Evolutionary conservation across 2,329 filamentous ascomycete genomes (phyloP).

Genomic region (Aspergillus thermomutatus): DNA sequence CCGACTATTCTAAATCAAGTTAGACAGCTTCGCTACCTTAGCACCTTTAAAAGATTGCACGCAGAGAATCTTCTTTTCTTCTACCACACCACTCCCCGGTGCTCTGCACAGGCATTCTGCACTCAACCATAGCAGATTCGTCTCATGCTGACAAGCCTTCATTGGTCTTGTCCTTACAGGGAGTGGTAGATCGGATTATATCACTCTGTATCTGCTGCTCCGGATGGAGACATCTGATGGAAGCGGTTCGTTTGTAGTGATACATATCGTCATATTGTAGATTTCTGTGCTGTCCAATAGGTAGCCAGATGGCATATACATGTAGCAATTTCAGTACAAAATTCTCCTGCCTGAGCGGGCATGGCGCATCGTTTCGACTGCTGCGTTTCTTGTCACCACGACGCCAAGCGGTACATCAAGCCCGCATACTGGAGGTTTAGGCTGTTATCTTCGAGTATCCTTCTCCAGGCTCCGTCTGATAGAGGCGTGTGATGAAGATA

Average conservation of each 20-base stretch:
- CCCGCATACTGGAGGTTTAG: background rate
- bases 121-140: slow-evolving; percentile 26
- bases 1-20: slow-evolving; percentile 17
- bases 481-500: background rate
- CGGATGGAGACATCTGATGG: slow-evolving; percentile 69
- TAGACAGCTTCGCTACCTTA: slow-evolving; percentile 11
- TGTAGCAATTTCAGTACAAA: background rate
- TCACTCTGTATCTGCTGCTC: slow-evolving; percentile 86
- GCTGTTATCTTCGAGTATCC: background rate
- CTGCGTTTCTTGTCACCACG: background rate
- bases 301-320: background rate
- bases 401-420: background rate
- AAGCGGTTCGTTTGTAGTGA: slow-evolving; percentile 74
- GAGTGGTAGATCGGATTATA: slow-evolving; percentile 61
- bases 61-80: slow-evolving; percentile 12
- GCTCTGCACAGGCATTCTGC: slow-evolving; percentile 40
- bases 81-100: slow-evolving; percentile 38
- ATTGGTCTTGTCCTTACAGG: slow-evolving; percentile 40
- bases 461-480: background rate
- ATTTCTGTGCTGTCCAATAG: background rate
- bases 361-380: background rate
- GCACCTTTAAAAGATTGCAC: slow-evolving; percentile 20
- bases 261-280: slow-evolving; percentile 50
- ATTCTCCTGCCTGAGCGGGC: background rate
- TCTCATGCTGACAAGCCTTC: slow-evolving; percentile 32